Evolutionary conservation across 768 basidiomycete genomes (phyloP).

Genomic region (Lactifluus volemus): DNA sequence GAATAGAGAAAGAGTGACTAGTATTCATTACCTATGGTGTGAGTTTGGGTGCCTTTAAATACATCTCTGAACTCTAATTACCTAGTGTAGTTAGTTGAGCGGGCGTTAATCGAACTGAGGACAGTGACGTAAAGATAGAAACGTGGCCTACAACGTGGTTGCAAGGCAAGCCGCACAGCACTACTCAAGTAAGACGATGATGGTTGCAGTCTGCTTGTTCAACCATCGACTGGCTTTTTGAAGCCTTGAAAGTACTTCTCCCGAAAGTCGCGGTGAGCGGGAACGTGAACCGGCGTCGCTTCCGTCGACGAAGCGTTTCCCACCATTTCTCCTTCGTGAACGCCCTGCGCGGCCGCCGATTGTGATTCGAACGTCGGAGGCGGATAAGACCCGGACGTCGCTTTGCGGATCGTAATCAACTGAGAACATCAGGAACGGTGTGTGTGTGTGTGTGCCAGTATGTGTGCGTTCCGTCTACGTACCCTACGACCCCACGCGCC

Average conservation of each 20-base stretch:
- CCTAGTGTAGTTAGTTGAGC: too few species aligned
- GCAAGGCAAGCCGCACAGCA: too few species aligned
- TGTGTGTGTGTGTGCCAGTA: too few species aligned
- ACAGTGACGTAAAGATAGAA: too few species aligned
- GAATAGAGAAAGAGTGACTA: too few species aligned
- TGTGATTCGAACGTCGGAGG: slow-evolving; percentile 46
- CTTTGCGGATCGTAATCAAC: slow-evolving; percentile 89
- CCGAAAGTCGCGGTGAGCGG: slow-evolving; percentile 85
- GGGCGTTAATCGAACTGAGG: too few species aligned
- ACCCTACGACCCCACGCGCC: slow-evolving; percentile 93
- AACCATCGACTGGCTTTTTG: slow-evolving; percentile 31
- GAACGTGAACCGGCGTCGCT: slow-evolving; percentile 35
- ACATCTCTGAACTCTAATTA: too few species aligned
- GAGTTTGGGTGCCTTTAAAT: too few species aligned
- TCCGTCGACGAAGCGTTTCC: background rate
- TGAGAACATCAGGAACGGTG: too few species aligned
- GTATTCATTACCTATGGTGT: too few species aligned
- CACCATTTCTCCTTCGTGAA: background rate
- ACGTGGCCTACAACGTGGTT: too few species aligned
- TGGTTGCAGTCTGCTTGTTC: background rate
- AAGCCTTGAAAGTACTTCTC: slow-evolving; percentile 85
- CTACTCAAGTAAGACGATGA: background rate
- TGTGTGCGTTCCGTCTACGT: too few species aligned
- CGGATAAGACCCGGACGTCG: slow-evolving; percentile 33
- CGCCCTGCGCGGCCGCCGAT: background rate